Base-by-base conservation (phyloP, 768 basidiomycete genomes). In the Cyclocybe cylindracea region DNA sequence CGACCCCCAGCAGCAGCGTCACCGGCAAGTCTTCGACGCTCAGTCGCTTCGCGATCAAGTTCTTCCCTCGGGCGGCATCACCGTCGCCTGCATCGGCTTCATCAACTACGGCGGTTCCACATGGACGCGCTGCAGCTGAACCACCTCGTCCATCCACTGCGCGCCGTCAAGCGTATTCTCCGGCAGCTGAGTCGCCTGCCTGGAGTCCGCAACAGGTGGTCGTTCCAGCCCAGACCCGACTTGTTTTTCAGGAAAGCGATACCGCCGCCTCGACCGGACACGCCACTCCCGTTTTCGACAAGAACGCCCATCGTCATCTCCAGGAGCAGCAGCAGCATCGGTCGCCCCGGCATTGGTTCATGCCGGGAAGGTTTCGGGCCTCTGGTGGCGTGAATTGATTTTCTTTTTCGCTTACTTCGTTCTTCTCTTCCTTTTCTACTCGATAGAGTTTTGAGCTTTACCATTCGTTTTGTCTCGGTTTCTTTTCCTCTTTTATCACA, bases 261-360 rank as follows among this genome's bases (percentile, higher is more conserved):
- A 24, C 24, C 39, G 48, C 38, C 49, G 37, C 35, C 44, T 24
- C 31, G 24, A 24, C 33, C 49, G 39, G 53, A 39, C 49, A 38
- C 51, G 10, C 55, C 56, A 35, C 46, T 44, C 19, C 42, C 55
- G 41, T 53, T 36, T 39, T 37, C 38, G 35, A 51, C 44, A 44
- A 46, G 31, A 45, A 50, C 50, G 50, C 36, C 52, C 16, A 48
- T 54, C 34, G 39, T 50, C 60, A 51, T 39, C 57, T 36, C 24
- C 24, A 24, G 24, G 59, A 55, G 37, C 56, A 60, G 41, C 60
- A 56, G 46, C 57, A 64, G 59, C 58, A 64, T 67, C 57, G 77
- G 51, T 66, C 77, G 51, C 71, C 74, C 59, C 74, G 78, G 35
- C 69, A 74, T 57, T 84, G 82, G 82, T 82, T 83, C 63, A 76